These are phyloP conservation scores for Leccinum pseudoinsigne DNA, from an alignment of 1,284 basidiomycete species.

Conservation along the genomic window DNA sequence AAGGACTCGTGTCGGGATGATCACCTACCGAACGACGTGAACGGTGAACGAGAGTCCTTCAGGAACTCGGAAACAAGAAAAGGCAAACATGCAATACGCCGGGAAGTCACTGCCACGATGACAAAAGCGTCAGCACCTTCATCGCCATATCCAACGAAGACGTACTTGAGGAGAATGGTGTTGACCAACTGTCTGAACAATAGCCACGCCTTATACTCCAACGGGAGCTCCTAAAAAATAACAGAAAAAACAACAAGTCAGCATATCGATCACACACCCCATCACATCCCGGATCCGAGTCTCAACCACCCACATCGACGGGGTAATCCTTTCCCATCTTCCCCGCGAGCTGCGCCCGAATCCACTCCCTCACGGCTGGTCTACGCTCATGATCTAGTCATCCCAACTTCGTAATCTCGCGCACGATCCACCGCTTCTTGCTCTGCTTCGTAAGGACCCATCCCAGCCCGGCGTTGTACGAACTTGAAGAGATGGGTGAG, in stretches of 20 bases:
- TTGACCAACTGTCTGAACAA: conserved; percentile 92
- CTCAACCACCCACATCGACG: conserved; percentile 66
- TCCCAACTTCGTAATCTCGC: conserved; percentile 74
- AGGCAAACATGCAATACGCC: conserved; percentile 95
- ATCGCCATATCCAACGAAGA: conserved; percentile 15
- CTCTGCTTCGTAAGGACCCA: conserved; percentile 94
- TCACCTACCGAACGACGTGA: conserved; percentile 72
- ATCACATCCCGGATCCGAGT: not conserved
- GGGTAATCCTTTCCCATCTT: conserved; percentile 97
- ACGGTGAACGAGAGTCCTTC: conserved; percentile 71
- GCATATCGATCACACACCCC: not conserved
- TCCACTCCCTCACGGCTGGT: conserved; percentile 76
- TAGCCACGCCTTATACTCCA: conserved; percentile 74
- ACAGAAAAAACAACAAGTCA: not conserved
- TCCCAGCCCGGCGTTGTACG: conserved; percentile 66
- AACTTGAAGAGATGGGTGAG: conserved; percentile 80
- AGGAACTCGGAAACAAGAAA: conserved; percentile 85
- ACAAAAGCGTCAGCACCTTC: not conserved
- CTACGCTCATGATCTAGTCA: conserved; percentile 82
- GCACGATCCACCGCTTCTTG: conserved; percentile 92
- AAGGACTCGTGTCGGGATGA: not conserved
- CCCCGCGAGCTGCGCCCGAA: conserved; percentile 80
- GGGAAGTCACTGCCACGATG: conserved; percentile 76
- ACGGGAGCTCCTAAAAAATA: conserved; percentile 58
- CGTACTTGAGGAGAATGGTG: conserved; percentile 86